A percentile compares a stretch with the other conserved stretches of the same genome.
Evolutionary conservation across 257 asterid genomes (phyloP).

Genomic region (Echites panduratus): DNA sequence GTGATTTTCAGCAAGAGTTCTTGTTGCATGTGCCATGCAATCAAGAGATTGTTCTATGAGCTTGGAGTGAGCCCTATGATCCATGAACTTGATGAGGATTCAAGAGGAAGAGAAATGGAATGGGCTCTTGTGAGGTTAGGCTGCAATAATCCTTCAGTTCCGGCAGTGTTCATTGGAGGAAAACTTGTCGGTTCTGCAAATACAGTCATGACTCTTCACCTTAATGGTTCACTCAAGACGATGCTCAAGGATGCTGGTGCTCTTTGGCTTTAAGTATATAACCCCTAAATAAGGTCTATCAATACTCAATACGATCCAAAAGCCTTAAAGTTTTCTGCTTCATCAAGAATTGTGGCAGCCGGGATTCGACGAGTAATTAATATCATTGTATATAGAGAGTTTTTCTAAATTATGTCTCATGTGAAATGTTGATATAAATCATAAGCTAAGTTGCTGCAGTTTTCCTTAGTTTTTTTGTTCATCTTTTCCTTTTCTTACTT

Average conservation of each 20-base stretch:
- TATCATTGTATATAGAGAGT: background rate
- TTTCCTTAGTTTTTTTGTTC: background rate
- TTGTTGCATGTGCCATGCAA: constrained; percentile 87
- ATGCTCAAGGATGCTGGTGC: constrained; percentile 62
- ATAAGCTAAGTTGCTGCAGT: background rate
- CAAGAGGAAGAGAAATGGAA: constrained; percentile 51
- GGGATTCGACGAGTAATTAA: background rate
- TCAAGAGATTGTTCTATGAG: constrained; percentile 62
- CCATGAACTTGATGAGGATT: constrained; percentile 52
- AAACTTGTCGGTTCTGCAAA: constrained; percentile 49
- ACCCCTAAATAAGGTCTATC: no score
- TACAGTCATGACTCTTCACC: constrained; percentile 47
- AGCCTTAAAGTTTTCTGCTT: no score
- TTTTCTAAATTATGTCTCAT: background rate
- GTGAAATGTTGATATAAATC: background rate
- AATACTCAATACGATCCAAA: no score
- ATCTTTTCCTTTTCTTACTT: background rate
- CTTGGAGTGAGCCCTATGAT: constrained; percentile 55
- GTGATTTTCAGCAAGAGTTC: constrained; percentile 80
- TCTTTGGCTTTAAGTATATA: constrained; percentile 49
- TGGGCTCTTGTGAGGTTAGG: constrained; percentile 45
- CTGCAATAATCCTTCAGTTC: constrained; percentile 46
- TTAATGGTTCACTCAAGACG: constrained; percentile 39
- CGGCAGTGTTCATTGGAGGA: constrained; percentile 64
- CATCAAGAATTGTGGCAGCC: background rate